Percentiles rank a stretch among this genome's conserved stretches.
phyloP scores from a whole-genome alignment of 108 stramenopile species.

The Skeletonema menzelii region DNA sequence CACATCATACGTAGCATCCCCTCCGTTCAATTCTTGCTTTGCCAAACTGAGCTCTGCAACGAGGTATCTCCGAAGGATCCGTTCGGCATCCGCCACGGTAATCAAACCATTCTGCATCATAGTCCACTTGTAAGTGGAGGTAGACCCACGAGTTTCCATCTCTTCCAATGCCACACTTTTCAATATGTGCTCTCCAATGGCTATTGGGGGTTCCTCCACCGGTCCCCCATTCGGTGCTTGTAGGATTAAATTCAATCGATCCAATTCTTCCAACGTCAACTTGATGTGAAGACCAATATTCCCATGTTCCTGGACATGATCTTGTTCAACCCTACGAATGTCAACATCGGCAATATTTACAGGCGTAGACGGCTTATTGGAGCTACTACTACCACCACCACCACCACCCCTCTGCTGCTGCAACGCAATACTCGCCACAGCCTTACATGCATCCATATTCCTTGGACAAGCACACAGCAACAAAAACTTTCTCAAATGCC shows the following conservation, averaged over 20 bases:
- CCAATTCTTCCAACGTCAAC: conserved; percentile 80
- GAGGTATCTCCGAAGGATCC: conserved; percentile 71
- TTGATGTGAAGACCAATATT: conserved; percentile 70
- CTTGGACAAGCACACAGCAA: conserved; percentile 73
- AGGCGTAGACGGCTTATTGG: conserved; percentile 10
- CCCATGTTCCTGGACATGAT: conserved; percentile 79
- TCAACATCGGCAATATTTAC: conserved; percentile 13
- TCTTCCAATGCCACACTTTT: conserved; percentile 52
- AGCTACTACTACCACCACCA: no score
- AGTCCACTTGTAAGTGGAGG: conserved; percentile 18
- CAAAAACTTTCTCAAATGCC: conserved; percentile 79
- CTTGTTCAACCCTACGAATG: conserved; percentile 39
- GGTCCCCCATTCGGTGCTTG: conserved; percentile 82
- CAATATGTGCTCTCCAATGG: conserved; percentile 79
- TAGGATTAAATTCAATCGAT: conserved; percentile 72
- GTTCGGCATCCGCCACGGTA: conserved; percentile 77
- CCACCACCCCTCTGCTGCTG: conserved; percentile 54
- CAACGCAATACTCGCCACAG: conserved; percentile 65
- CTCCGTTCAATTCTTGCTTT: conserved; percentile 54
- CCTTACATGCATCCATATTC: conserved; percentile 70
- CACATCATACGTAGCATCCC: conserved; percentile 47
- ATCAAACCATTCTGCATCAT: conserved; percentile 63
- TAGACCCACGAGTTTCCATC: conserved; percentile 25
- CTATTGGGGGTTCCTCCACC: conserved; percentile 78
- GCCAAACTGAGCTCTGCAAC: conserved; percentile 66